Evolutionary conservation across 352 stramenopile species (phyloP), one percentile per base, ranked within the genome.

Genomic region (Ophiocytium majus): DNA sequence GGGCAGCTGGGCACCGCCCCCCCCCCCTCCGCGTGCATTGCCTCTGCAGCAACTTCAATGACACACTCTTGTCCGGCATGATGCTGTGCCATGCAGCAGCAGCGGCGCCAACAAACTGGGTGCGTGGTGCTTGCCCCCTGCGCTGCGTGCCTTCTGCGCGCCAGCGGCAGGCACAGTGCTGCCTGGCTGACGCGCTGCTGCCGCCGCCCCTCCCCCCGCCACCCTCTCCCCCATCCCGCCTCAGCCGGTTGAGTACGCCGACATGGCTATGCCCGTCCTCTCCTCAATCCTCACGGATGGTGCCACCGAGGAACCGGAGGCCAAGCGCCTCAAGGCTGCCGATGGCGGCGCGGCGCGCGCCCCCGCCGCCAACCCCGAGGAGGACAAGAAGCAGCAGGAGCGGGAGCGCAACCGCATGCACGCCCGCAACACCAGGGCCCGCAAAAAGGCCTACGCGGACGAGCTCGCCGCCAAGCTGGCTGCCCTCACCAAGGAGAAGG

Each of bases 361-460:
- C 14, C 14, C 43, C 43, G 14, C 5, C 43, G 43, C 43, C 43
- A 5, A 57, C 5, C 10, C 35, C 64, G 83, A 80, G 14, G 83
- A 85, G 23, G 66, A 82, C 63, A 86, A 86, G 80, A 89, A 89
- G 82, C 37, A 84, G 57, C 37, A 83, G 36, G 82, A 87, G 66
- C 82, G 85, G 57, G 85, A 89, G 81, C 81, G 85, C 31, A 91
- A 91, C 84, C 81, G 89, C 23, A 78, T 78, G 78, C 87, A 91
- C 57, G 89, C 89, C 9, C 81, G 87, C 50, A 91, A 91, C 37
- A 91, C 89, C 33, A 82, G 89, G n/a, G 37, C 76, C 32, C 50
- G 88, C 43, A 91, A 91, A 64, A 91, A 91, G 85, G 80, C 82
- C 10, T 90, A 88, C 85, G 83, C 82, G 9, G 85, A 91, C 33